A percentile compares a stretch with the other conserved stretches of the same genome.
phyloP scores from a whole-genome alignment of 2,329 filamentous ascomycete genomes.

The Graphiopsis chlorocephala region DNA sequence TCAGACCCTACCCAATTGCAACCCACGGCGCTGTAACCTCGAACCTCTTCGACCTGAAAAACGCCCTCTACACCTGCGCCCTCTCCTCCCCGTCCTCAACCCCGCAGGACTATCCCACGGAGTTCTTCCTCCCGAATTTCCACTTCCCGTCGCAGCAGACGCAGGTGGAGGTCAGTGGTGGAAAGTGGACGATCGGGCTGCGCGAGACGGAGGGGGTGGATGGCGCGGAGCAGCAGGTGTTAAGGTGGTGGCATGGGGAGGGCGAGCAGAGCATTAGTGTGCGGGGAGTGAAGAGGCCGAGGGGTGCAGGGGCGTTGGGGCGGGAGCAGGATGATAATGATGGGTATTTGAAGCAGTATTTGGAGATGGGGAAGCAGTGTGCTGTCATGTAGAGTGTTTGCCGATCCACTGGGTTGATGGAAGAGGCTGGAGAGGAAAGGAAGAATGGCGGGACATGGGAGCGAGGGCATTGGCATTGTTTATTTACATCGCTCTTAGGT shows the following conservation, averaged over 20 bases:
- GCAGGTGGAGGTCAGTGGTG: slow-evolving; percentile 72
- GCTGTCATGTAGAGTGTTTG: slow-evolving; percentile 39
- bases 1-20: slow-evolving; percentile 76
- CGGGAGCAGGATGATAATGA: slow-evolving; percentile 62
- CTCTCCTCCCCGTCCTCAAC: slow-evolving; percentile 62
- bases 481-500: not conserved
- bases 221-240: slow-evolving; percentile 63
- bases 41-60: slow-evolving; percentile 79
- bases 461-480: not conserved
- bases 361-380: slow-evolving; percentile 42
- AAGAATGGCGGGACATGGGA: too few species aligned
- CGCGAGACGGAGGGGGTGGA: slow-evolving; percentile 66
- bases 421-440: not conserved
- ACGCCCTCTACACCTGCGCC: slow-evolving; percentile 71
- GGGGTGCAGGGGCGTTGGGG: slow-evolving; percentile 35
- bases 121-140: slow-evolving; percentile 83
- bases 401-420: not conserved
- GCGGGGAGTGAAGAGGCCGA: slow-evolving; percentile 66
- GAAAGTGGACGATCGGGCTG: slow-evolving; percentile 82
- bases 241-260: slow-evolving; percentile 90
- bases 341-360: slow-evolving; percentile 69
- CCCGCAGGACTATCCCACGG: slow-evolving; percentile 66
- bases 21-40: slow-evolving; percentile 68
- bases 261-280: slow-evolving; percentile 79
- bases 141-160: slow-evolving; percentile 76